Conservation (phyloP, 306 rosid species). For the Cicer arietinum region DNA sequence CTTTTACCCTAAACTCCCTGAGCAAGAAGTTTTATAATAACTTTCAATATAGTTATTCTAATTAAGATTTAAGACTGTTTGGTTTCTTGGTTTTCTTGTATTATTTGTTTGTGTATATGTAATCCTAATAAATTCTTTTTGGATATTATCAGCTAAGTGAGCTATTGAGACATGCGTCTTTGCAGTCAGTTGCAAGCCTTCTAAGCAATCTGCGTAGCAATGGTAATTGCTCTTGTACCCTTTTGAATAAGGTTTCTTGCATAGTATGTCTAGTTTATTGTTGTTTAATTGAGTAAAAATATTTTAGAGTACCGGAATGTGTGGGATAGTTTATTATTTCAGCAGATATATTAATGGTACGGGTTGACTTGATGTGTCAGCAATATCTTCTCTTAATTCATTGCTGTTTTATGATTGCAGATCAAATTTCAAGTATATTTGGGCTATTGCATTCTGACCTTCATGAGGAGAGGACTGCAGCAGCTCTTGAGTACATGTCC, state of each 20-base stretch:
- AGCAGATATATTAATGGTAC: slow-evolving; percentile 12
- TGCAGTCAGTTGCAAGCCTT: slow-evolving; percentile 73
- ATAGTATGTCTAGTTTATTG: slow-evolving; percentile 23
- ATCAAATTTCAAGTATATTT: slow-evolving; percentile 75
- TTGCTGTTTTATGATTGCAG: slow-evolving; percentile 53
- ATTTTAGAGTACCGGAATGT: neutral
- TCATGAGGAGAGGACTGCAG: slow-evolving; percentile 72
- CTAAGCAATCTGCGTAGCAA: slow-evolving; percentile 80
- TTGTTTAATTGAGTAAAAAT: slow-evolving; percentile 10
- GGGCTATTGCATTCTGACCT: slow-evolving; percentile 85
- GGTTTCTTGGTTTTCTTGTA: slow-evolving; percentile 21
- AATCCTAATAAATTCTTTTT: slow-evolving; percentile 37
- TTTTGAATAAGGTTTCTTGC: slow-evolving; percentile 25
- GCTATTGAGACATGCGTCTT: slow-evolving; percentile 73
- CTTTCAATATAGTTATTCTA: neutral
- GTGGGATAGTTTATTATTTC: slow-evolving; percentile 20
- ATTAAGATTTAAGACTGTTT: slow-evolving; percentile 13
- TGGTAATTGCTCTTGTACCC: slow-evolving; percentile 54
- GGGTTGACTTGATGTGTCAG: slow-evolving; percentile 15
- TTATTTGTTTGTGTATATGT: slow-evolving; percentile 18
- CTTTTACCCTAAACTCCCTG: slow-evolving; percentile 15
- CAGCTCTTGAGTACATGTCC: slow-evolving; percentile 80
- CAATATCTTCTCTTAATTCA: slow-evolving; percentile 30
- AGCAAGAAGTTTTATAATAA: neutral
- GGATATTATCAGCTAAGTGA: slow-evolving; percentile 69